Percentiles rank a stretch among this genome's conserved stretches.
These are phyloP conservation scores for Talaromyces rugulosus DNA, from an alignment of 2,329 filamentous ascomycete species.

Conservation along the genomic window DNA sequence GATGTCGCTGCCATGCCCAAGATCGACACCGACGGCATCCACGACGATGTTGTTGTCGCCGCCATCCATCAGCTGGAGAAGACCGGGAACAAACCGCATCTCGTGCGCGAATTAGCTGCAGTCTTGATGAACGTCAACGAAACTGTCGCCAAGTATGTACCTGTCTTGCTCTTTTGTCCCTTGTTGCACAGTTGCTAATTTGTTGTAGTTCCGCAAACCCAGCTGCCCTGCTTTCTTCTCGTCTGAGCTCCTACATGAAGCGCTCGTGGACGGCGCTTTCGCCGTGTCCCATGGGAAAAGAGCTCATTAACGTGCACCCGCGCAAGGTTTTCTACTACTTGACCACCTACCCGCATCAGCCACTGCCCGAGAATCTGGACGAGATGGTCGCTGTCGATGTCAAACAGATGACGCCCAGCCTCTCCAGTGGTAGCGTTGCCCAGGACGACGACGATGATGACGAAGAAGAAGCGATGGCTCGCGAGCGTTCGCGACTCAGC, in stretches of 20 bases:
- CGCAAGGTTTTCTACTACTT: constrained; percentile 96
- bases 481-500: constrained; percentile 64
- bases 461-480: constrained; percentile 52
- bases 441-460: constrained; percentile 66
- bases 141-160: constrained; percentile 84
- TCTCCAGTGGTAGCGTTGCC: constrained; percentile 68
- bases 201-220: constrained; percentile 75
- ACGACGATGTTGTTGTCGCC: constrained; percentile 91
- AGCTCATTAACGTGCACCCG: constrained; percentile 86
- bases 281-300: constrained; percentile 86
- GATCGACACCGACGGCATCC: constrained; percentile 77
- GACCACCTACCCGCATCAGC: constrained; percentile 78
- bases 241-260: constrained; percentile 84
- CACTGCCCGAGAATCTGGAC: constrained; percentile 65
- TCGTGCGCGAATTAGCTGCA: constrained; percentile 87
- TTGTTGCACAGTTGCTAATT: constrained; percentile 4
- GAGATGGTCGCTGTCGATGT: constrained; percentile 49
- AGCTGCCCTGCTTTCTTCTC: constrained; percentile 89
- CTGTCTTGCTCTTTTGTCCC: constrained; percentile 9
- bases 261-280: constrained; percentile 73
- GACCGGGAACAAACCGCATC: constrained; percentile 85
- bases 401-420: constrained; percentile 74
- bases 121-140: constrained; percentile 71
- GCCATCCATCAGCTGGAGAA: constrained; percentile 84
- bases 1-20: constrained; percentile 47